These are phyloP conservation scores for Willaertia magna DNA, from an alignment of 208 protist genomes.

Conservation along the genomic window DNA sequence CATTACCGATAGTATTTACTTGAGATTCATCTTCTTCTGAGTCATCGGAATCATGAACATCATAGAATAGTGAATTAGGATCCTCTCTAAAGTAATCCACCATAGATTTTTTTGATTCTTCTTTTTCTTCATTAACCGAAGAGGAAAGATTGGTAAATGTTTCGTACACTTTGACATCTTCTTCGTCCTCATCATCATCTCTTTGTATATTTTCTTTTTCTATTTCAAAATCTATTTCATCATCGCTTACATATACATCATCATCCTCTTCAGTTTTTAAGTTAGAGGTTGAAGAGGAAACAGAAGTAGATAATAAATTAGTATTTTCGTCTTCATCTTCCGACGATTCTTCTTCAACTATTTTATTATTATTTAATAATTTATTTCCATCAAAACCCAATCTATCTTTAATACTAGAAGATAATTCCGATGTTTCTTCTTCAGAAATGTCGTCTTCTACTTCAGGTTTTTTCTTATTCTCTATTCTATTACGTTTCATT, in stretches of 20 bases:
- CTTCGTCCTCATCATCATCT: neutral
- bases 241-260: slow-evolving; percentile 2
- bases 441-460: too few relatives aligned
- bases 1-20: slow-evolving; percentile 70
- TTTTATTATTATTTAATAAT: too few relatives aligned
- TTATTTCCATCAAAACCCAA: too few relatives aligned
- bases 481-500: too few relatives aligned
- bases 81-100: neutral
- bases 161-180: neutral
- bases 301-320: too few relatives aligned
- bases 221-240: neutral
- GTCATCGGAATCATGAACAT: neutral
- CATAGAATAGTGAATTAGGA: neutral
- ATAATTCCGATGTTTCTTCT: too few relatives aligned
- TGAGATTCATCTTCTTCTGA: neutral
- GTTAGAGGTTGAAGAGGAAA: neutral
- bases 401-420: too few relatives aligned
- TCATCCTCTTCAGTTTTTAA: neutral
- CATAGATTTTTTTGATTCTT: neutral
- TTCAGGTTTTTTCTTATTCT: too few relatives aligned
- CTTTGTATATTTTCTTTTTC: neutral
- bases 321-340: too few relatives aligned
- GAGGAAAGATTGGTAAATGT: neutral
- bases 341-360: too few relatives aligned
- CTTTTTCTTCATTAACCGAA: neutral